phyloP scores from a whole-genome alignment of 1,139 yeast species.

The Taiozyma sp. region DNA sequence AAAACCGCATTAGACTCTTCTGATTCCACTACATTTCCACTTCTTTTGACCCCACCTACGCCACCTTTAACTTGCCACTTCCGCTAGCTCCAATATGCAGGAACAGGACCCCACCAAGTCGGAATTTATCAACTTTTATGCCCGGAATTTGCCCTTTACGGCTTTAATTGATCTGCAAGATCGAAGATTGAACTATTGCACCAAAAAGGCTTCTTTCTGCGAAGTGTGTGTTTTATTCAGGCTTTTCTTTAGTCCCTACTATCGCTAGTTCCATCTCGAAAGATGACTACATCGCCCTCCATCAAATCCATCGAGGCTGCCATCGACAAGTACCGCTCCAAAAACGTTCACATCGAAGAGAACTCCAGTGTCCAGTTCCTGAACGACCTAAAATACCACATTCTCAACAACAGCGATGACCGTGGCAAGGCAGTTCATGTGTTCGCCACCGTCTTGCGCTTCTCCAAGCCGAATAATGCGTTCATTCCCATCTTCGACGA shows the following conservation, averaged over 20 bases:
- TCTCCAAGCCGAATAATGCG: constrained; percentile 10
- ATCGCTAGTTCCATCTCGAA: not conserved
- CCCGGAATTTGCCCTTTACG: not conserved
- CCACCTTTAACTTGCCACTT: not conserved
- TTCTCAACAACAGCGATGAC: constrained; percentile 13
- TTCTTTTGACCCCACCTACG: not conserved
- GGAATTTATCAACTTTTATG: not conserved
- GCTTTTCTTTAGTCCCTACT: not conserved
- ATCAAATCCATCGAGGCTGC: constrained; percentile 15
- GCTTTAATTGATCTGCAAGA: not conserved
- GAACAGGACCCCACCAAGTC: no score
- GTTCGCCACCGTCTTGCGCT: constrained; percentile 12
- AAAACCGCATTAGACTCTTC: no score
- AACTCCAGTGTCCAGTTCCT: constrained; percentile 13
- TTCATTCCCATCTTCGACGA: constrained; percentile 7
- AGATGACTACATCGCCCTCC: constrained; percentile 2
- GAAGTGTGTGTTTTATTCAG: no score
- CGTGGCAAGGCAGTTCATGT: constrained; percentile 8
- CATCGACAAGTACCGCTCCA: constrained; percentile 13
- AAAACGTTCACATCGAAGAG: constrained; percentile 15
- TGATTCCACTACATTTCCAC: no score
- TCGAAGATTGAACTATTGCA: not conserved
- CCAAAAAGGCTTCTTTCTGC: not conserved
- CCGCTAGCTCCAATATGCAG: not conserved
- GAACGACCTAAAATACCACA: constrained; percentile 15